Evolutionary conservation across 202 grass and related monocot genomes (phyloP).

Genomic region (Miscanthus sacchariflorus): DNA sequence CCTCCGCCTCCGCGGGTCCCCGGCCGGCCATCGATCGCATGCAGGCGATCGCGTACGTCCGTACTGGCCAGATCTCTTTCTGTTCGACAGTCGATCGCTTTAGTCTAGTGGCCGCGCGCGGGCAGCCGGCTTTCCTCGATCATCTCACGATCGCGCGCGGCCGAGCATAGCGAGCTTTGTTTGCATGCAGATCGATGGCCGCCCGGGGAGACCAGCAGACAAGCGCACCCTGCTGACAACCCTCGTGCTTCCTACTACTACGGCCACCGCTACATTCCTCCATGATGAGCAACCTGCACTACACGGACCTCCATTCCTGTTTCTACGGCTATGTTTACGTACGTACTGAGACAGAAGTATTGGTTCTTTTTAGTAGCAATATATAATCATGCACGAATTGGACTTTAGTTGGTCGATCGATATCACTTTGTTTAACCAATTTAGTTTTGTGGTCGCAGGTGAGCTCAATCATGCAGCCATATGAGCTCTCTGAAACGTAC

Average conservation of each 20-base stretch:
- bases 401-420: no score
- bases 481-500: no score
- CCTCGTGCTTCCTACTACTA: not conserved
- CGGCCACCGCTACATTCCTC: not conserved
- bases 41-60: slow-evolving; percentile 31
- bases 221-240: slow-evolving; percentile 1
- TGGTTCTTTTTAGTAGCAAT: not conserved
- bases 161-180: not conserved
- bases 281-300: not conserved
- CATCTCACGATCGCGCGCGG: not conserved
- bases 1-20: not conserved
- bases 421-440: no score
- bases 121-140: not conserved
- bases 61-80: not conserved
- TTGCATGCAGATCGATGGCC: not conserved
- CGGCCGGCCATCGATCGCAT: not conserved
- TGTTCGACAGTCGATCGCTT: not conserved
- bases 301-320: not conserved
- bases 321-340: not conserved
- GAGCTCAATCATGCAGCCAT: no score
- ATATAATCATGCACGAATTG: not conserved
- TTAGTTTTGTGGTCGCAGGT: no score
- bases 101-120: not conserved
- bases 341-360: not conserved
- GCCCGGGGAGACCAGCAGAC: slow-evolving; percentile 3